Base-by-base conservation (phyloP, 1,139 yeast genomes). In the Kurtzmaniella quercitrusa region DNA sequence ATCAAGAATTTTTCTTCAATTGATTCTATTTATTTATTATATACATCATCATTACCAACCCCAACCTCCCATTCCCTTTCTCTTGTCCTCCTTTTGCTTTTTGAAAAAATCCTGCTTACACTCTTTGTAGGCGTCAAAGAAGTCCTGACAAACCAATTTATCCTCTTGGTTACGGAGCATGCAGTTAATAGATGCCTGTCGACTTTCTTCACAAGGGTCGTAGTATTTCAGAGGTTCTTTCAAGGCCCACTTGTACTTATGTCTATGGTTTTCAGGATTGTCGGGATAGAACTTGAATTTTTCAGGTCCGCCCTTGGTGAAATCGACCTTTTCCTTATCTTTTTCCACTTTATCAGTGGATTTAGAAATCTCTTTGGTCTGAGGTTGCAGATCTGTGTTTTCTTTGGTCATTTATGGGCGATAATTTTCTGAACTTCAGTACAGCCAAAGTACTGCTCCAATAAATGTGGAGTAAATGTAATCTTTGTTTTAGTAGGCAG, bases 131-230 rank as follows among this genome's bases (percentile, higher is more conserved):
- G 97, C 96, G 53, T 84, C 89, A 59, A 91, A 93, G 57, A 88
- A 91, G 49, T 87, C 95, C 49, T 76, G 78, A 60, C 98, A 93
- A 46, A 79, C 79, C 21, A 78, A 76, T 50, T 83, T 78, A 48
- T 78, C 82, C 50, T 88, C 93, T 54, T 84, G 91, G 55, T 85
- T 78, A 55, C 88, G 78, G 47, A 83, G 63, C 58, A 93, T 69
- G 54, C 98, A 93, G 50, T 78, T 79, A 53, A 89, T 69, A 30
- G 96, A 86, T 76, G 95, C 93, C 59, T 82, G 84, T 18, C 96
- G 75, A 37, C 95, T 84, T 57, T 88, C 91, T 44, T 84, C 86
- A 62, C 98, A 93, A 0, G 98, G 98, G 57, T 93, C 97, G 56
- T 85, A 91, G 60, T 76, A 93, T 60, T 84, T 81, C 5, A 95